Conservation (phyloP, 805 yeast genomes). For the Grigorovia yakushimaensis region DNA sequence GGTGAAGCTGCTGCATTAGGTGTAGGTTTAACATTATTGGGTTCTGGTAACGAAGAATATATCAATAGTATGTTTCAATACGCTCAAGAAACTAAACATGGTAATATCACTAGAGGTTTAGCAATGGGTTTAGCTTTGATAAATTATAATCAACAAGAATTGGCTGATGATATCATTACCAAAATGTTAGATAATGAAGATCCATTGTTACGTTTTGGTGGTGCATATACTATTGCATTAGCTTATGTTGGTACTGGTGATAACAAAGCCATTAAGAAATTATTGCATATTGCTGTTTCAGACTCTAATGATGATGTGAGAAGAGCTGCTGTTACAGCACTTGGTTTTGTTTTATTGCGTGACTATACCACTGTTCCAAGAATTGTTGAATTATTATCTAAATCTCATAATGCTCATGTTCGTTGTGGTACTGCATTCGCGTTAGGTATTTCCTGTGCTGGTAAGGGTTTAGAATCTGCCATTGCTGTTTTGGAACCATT, state of each 20-base stretch:
- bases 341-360: constrained; percentile 85
- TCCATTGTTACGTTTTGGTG: constrained; percentile 87
- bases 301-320: constrained; percentile 95
- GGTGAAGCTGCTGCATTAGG: constrained; percentile 96
- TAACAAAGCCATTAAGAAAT: constrained; percentile 73
- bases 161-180: constrained; percentile 61
- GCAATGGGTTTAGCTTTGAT: constrained; percentile 83
- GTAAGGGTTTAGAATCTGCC: constrained; percentile 80
- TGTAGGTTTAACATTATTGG: constrained; percentile 93
- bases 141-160: constrained; percentile 76
- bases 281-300: constrained; percentile 89
- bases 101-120: constrained; percentile 86
- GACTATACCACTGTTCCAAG: constrained; percentile 91
- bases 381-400: constrained; percentile 83
- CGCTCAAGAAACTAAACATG: constrained; percentile 94
- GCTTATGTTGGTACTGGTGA: constrained; percentile 97
- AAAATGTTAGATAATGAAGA: constrained; percentile 64
- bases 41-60: constrained; percentile 67
- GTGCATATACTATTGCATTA: constrained; percentile 85
- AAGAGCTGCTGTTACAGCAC: constrained; percentile 85
- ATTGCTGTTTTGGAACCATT: constrained; percentile 87
- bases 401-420: constrained; percentile 95
- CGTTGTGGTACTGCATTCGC: constrained; percentile 98
- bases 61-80: constrained; percentile 74
- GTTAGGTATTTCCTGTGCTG: constrained; percentile 93